phyloP scores from a whole-genome alignment of 371 early-diverging fungal genomes.

The Funneliformis caledonium region DNA sequence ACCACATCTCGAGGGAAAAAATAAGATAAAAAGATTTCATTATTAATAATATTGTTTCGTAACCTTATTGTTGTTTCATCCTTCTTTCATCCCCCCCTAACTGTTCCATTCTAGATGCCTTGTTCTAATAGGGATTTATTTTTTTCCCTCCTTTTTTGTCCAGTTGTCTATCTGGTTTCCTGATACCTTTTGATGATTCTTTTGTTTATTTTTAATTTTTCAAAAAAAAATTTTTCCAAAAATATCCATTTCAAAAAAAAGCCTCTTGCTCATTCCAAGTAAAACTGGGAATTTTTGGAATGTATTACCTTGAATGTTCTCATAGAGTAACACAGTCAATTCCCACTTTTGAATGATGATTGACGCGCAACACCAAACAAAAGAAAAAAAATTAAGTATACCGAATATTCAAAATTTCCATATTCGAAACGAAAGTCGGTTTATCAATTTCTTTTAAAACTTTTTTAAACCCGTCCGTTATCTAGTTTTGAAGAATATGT shows the following conservation, averaged over 20 bases:
- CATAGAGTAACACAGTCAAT: too few relatives aligned
- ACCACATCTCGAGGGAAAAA: not conserved
- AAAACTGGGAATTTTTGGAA: conserved; percentile 14
- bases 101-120: not conserved
- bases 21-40: not conserved
- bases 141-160: not conserved
- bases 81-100: not conserved
- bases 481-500: too few relatives aligned
- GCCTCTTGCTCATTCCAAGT: conserved; percentile 20
- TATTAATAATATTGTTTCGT: not conserved
- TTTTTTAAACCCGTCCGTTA: too few relatives aligned
- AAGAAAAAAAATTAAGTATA: too few relatives aligned
- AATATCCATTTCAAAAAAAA: not conserved
- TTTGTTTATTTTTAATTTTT: not conserved
- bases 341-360: too few relatives aligned
- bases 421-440: too few relatives aligned
- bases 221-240: not conserved
- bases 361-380: too few relatives aligned
- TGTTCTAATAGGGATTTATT: too few relatives aligned
- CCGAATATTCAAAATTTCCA: too few relatives aligned
- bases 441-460: too few relatives aligned
- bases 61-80: conserved; percentile 15
- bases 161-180: not conserved
- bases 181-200: too few relatives aligned
- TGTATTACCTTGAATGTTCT: too few relatives aligned